phyloP scores from a whole-genome alignment of 495 filamentous ascomycete species.

The Penicillium crystallinum region DNA sequence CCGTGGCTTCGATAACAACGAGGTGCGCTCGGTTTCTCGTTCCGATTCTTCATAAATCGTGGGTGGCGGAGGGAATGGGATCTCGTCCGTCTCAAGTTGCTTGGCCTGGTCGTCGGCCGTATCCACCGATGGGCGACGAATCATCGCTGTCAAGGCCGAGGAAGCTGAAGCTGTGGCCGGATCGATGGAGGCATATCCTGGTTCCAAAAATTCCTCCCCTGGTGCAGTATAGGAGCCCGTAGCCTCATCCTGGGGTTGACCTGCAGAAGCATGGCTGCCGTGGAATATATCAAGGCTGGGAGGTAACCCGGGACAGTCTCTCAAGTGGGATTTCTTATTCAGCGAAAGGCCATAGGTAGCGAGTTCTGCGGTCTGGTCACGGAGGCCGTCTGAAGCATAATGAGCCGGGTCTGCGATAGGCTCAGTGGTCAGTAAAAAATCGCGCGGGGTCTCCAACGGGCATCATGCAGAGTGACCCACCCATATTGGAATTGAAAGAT shows the following conservation, averaged over 20 bases:
- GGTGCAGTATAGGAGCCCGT: slow-evolving; percentile 7
- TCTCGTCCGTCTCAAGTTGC: slow-evolving; percentile 17
- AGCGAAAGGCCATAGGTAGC: slow-evolving; percentile 75
- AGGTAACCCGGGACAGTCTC: slow-evolving; percentile 30
- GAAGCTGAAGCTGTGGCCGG: slow-evolving; percentile 19
- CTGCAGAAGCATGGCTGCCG: slow-evolving; percentile 6
- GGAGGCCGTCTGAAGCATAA: slow-evolving; percentile 68
- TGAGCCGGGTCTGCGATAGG: slow-evolving; percentile 58
- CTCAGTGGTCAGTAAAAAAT: slow-evolving; percentile 26
- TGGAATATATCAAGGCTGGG: slow-evolving; percentile 36
- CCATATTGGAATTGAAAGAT: slow-evolving; percentile 57
- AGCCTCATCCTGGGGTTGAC: slow-evolving; percentile 13
- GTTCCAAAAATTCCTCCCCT: slow-evolving; percentile 12
- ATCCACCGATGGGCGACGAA: slow-evolving; percentile 48
- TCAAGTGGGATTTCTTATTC: slow-evolving; percentile 29
- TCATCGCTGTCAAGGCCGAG: slow-evolving; percentile 61
- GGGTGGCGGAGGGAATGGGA: slow-evolving; percentile 13
- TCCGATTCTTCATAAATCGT: slow-evolving; percentile 19
- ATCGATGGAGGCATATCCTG: slow-evolving; percentile 4
- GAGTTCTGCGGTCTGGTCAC: slow-evolving; percentile 87
- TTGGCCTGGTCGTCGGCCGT: slow-evolving; percentile 21
- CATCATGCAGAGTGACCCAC: slow-evolving; percentile 37
- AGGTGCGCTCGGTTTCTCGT: slow-evolving; percentile 36
- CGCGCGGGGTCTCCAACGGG: neutral
- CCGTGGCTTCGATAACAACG: slow-evolving; percentile 37